These are phyloP conservation scores for Dioscorea dumetorum DNA, from an alignment of 106 monocot species.

Conservation along the genomic window DNA sequence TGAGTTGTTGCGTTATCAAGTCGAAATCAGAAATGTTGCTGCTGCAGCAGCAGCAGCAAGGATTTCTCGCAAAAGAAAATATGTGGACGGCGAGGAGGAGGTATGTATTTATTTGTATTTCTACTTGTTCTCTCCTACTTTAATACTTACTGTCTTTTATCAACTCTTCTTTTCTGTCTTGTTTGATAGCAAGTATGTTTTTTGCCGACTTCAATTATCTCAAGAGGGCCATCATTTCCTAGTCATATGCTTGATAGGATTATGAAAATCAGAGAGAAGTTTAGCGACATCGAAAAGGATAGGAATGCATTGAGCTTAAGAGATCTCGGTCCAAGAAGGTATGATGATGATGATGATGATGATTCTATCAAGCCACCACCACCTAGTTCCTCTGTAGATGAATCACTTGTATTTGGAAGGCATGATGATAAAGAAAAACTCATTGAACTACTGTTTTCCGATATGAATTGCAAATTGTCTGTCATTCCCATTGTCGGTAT, in stretches of 20 bases:
- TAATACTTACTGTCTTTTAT: too few relatives aligned
- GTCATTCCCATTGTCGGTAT: constrained; percentile 15
- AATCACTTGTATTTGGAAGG: constrained; percentile 6
- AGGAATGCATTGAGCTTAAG: background rate
- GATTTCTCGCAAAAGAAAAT: background rate
- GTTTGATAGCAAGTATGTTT: too few relatives aligned
- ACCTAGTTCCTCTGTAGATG: constrained; percentile 3
- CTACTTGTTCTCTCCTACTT: background rate
- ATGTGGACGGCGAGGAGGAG: background rate
- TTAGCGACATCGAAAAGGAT: constrained; percentile 5
- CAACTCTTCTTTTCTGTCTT: too few relatives aligned
- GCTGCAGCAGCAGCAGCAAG: too few relatives aligned
- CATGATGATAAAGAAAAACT: constrained; percentile 16
- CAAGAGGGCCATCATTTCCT: background rate
- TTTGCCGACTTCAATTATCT: too few relatives aligned
- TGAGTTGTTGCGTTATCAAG: background rate
- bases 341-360: background rate
- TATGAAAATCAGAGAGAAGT: constrained; percentile 6
- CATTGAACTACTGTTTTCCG: constrained; percentile 3
- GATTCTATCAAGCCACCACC: background rate
- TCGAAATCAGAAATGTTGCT: background rate
- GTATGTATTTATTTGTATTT: background rate
- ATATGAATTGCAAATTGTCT: background rate
- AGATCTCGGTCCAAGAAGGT: background rate
- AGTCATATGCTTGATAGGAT: background rate